Evolutionary conservation across 2,329 filamentous ascomycete species (phyloP).

Genomic region (Uncinocarpus reesii): DNA sequence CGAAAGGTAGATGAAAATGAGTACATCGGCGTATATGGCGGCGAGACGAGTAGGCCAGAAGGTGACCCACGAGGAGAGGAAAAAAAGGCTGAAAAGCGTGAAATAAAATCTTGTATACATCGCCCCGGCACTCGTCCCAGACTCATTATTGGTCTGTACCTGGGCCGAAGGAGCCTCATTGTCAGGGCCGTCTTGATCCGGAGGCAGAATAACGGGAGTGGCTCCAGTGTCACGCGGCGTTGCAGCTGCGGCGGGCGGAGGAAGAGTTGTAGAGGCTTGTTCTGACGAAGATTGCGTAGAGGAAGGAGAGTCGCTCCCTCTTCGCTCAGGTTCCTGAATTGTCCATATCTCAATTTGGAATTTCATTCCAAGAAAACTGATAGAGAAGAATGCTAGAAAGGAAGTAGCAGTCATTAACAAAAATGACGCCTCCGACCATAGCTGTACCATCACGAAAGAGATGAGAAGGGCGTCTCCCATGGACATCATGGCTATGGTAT

Average conservation of each 20-base stretch:
- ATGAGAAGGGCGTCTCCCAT: conserved; percentile 52
- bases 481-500: conserved; percentile 51
- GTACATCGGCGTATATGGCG: conserved; percentile 48
- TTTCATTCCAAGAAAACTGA: conserved; percentile 53
- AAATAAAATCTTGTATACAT: conserved; percentile 55
- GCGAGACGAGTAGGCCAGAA: conserved; percentile 46
- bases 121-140: conserved; percentile 42
- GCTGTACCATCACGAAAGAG: conserved; percentile 45
- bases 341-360: conserved; percentile 60
- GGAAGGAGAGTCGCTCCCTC: conserved; percentile 22
- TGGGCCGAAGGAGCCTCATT: conserved; percentile 25
- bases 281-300: neutral
- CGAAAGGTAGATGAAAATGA: conserved; percentile 70
- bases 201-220: conserved; percentile 48
- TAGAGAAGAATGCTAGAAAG: conserved; percentile 51
- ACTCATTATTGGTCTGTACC: conserved; percentile 25
- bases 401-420: conserved; percentile 46
- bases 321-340: conserved; percentile 43
- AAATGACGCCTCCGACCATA: conserved; percentile 47
- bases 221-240: conserved; percentile 39
- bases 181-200: conserved; percentile 46
- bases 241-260: conserved; percentile 41
- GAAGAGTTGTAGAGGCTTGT: conserved; percentile 12
- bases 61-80: conserved; percentile 50
- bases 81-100: conserved; percentile 46